phyloP scores from a whole-genome alignment of 768 basidiomycete species.

The Tricholoma bakamatsutake region DNA sequence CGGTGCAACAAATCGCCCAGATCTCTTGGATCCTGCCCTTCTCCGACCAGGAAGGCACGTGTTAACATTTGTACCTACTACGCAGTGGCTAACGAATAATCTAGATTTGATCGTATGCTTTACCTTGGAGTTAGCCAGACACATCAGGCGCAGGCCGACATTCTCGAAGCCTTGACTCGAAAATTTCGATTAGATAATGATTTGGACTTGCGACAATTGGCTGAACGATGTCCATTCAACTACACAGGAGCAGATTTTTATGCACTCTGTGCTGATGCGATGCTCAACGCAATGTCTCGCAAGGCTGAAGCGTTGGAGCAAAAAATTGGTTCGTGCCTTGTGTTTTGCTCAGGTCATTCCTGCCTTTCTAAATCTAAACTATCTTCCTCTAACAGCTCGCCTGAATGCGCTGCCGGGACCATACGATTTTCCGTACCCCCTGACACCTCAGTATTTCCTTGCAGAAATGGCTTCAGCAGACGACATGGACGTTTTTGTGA shows the following conservation, averaged over 20 bases:
- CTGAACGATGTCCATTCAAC: conserved; percentile 79
- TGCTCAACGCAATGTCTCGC: conserved; percentile 90
- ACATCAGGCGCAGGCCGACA: conserved; percentile 78
- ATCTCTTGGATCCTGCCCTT: conserved; percentile 84
- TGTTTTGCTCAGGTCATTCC: background rate
- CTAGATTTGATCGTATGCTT: conserved; percentile 93
- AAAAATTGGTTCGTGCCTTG: conserved; percentile 52
- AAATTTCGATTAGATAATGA: conserved; percentile 80
- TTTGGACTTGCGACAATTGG: conserved; percentile 58
- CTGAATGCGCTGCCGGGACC: conserved; percentile 44
- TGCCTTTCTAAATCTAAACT: background rate
- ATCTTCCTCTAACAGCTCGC: conserved; percentile 18
- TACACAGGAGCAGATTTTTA: conserved; percentile 98
- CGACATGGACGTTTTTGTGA: conserved; percentile 75
- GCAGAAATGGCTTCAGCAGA: conserved; percentile 67
- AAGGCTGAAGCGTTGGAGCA: conserved; percentile 76
- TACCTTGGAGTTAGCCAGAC: conserved; percentile 91
- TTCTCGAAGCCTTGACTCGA: conserved; percentile 84
- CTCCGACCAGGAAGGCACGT: conserved; percentile 80
- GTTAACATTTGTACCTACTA: background rate
- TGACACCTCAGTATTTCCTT: conserved; percentile 89
- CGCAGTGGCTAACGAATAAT: conserved; percentile 1
- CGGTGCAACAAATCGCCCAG: conserved; percentile 93
- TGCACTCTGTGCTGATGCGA: conserved; percentile 93
- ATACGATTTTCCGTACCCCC: conserved; percentile 49